Evolutionary conservation across 345 rosid genomes (phyloP), one percentile per base, ranked within the genome.

Genomic region (Ricinus communis): DNA sequence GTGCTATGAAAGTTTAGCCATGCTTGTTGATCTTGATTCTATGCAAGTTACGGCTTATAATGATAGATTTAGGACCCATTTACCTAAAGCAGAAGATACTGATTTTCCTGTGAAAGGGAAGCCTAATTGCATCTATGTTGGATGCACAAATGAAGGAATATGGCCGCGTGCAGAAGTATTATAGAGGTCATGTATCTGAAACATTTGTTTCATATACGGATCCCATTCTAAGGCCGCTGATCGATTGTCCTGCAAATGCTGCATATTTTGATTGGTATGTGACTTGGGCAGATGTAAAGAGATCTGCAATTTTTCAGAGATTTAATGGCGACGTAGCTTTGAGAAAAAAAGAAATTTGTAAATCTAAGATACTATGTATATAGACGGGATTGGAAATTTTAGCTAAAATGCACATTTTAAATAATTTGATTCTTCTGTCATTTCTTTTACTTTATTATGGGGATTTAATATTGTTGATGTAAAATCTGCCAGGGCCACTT

Each of bases 131-230:
- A 38, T 86, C 88, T 6, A 73, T 93, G 36, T 78, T 77, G 12
- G 94, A 90, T 0, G 33, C 82, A 14, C 72, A 33, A 40, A 49
- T 55, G 45, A 75, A 80, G 58, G 77, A 69, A 40, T 76, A 43
- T 47, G 82, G 90, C 2, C 69, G 65, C 27, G 90, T 93, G 38
- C 57, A n/a, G n/a, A n/a, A n/a, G n/a, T 90, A 15, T n/a, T 88
- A 87, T 19, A 87, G 76, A 79, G 94, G 93, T 19, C 90, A 88
- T 72, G 81, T 87, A 28, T 87, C 96, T 1, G 96, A 92, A 83
- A 85, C 93, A 18, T 92, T 88, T 68, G 97, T 92, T 27, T 96
- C 94, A 0, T 90, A 90, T 41, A 88, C 86, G 93, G 93, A 92
- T 76, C 93, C 93, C 0, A 86, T 88, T 0, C 87, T 92, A 5